These are phyloP conservation scores for Geotrichum candidum DNA, from an alignment of 1,139 yeast species.

Conservation along the genomic window DNA sequence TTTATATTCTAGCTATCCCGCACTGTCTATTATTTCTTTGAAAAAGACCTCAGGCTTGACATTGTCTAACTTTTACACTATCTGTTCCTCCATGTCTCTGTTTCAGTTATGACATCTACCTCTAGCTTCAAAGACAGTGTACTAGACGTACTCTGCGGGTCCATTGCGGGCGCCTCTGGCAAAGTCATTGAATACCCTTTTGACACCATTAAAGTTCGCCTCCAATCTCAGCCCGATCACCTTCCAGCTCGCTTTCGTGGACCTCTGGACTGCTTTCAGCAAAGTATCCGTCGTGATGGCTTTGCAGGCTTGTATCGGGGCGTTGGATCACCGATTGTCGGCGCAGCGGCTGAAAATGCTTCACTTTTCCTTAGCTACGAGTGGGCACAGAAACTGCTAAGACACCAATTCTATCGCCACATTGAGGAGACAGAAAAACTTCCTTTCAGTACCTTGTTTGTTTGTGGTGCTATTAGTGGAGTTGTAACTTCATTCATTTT, in stretches of 20 bases:
- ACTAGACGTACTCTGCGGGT: slow-evolving; percentile 34
- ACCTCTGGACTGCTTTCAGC: slow-evolving; percentile 54
- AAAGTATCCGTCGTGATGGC: slow-evolving; percentile 65
- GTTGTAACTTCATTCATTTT: slow-evolving; percentile 73
- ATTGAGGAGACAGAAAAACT: slow-evolving; percentile 8
- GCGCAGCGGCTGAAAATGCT: slow-evolving; percentile 84
- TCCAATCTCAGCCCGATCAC: slow-evolving; percentile 62
- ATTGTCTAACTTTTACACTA: background rate
- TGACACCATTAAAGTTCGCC: slow-evolving; percentile 83
- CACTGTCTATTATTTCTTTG: background rate
- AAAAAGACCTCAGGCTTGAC: background rate
- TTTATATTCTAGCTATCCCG: background rate
- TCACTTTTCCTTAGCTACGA: slow-evolving; percentile 61
- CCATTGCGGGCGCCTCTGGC: slow-evolving; percentile 71
- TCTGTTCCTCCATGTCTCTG: slow-evolving; percentile 3
- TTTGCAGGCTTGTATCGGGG: slow-evolving; percentile 57
- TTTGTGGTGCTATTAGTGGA: slow-evolving; percentile 80
- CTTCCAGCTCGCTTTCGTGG: slow-evolving; percentile 42
- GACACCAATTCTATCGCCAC: slow-evolving; percentile 16
- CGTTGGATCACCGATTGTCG: slow-evolving; percentile 70
- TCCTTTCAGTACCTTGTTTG: slow-evolving; percentile 30
- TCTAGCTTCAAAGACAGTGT: slow-evolving; percentile 14
- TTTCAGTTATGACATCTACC: slow-evolving; percentile 10
- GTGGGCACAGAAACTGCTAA: slow-evolving; percentile 39
- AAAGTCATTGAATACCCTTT: slow-evolving; percentile 86